Evolutionary conservation across 768 basidiomycete species (phyloP).

Genomic region (Saitozyma podzolica): DNA sequence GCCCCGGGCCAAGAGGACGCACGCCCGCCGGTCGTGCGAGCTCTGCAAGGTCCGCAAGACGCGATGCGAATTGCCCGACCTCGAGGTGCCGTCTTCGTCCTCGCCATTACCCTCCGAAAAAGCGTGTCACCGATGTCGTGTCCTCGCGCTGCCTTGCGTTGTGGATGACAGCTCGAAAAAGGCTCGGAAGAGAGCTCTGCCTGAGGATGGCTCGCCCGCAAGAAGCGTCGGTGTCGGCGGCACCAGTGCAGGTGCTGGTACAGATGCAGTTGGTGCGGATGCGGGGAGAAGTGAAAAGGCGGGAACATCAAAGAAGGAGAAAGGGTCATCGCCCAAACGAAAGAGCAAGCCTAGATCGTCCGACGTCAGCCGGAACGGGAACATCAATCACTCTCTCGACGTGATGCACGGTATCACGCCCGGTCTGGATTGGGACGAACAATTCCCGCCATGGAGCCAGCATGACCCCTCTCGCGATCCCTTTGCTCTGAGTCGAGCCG

Average conservation of each 20-base stretch:
- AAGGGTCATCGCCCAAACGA: too few species aligned
- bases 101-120: constrained; percentile 33
- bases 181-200: not conserved
- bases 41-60: constrained; percentile 46
- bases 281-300: too few species aligned
- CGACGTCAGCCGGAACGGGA: not conserved
- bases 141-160: constrained; percentile 39
- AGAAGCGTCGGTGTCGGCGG: not conserved
- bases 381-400: constrained; percentile 1
- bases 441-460: too few species aligned
- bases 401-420: not conserved
- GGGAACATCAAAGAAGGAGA: not conserved
- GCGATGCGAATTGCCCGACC: constrained; percentile 43
- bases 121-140: constrained; percentile 43
- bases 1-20: constrained; percentile 19
- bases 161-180: constrained; percentile 37
- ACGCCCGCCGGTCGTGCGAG: constrained; percentile 44
- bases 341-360: not conserved
- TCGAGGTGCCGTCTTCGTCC: constrained; percentile 32
- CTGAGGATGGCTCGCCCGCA: not conserved
- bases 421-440: too few species aligned
- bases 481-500: not conserved
- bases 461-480: not conserved
- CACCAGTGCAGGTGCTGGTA: not conserved
- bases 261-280: too few species aligned